Conservation (phyloP, 495 filamentous ascomycete genomes). For the Xylaria scruposa region DNA sequence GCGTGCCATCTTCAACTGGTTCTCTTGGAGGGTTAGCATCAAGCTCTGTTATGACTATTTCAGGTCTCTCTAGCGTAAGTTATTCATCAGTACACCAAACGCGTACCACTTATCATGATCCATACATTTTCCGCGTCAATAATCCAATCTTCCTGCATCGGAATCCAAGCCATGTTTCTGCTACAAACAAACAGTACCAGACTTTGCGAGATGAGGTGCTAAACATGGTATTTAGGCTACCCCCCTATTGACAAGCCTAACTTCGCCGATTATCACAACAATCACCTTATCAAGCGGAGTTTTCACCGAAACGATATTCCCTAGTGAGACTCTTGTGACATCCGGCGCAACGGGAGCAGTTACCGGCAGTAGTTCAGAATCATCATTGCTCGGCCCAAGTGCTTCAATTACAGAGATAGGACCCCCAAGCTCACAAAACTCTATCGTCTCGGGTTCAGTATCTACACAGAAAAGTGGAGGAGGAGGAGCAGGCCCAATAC, state of each 20-base stretch:
- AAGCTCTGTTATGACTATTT: background rate
- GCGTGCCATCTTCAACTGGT: background rate
- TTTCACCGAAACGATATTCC: constrained; percentile 1
- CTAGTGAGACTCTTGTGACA: constrained; percentile 18
- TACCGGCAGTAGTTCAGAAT: constrained; percentile 9
- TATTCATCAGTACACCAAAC: background rate
- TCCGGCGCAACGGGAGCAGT: constrained; percentile 6
- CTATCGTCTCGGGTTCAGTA: background rate
- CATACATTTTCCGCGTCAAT: background rate
- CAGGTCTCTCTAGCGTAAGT: constrained; percentile 16
- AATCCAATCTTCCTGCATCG: background rate
- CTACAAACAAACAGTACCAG: background rate
- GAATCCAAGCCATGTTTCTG: background rate
- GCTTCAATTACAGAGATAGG: constrained; percentile 4
- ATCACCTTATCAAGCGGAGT: background rate
- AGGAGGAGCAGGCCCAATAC: background rate
- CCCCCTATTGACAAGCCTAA: background rate
- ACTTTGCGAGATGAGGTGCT: background rate
- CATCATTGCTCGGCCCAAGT: constrained; percentile 19
- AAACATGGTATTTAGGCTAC: background rate
- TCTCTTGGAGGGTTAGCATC: background rate
- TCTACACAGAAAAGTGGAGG: constrained; percentile 6
- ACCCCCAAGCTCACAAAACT: background rate
- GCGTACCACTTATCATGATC: background rate
- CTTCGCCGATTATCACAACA: background rate